Evolutionary conservation across 2,329 filamentous ascomycete genomes (phyloP), one percentile per base, ranked within the genome.

Genomic region (Macrophomina pseudophaseolina): DNA sequence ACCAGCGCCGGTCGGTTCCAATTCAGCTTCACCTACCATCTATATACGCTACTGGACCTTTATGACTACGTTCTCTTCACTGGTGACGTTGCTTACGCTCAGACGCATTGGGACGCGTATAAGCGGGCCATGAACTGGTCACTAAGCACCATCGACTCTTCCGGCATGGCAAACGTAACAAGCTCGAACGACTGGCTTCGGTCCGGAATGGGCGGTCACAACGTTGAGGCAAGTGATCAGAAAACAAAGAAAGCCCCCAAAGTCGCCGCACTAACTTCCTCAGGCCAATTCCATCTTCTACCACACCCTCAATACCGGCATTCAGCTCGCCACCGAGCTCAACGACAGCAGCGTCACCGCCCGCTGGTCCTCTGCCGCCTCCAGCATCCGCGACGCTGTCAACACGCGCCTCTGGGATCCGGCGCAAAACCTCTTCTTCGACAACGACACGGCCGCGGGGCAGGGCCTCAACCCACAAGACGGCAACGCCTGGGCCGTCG

Each of bases 131-230:
- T 85, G 0, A 71, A 77, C 32, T 84, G 78, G 70, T 79, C 81
- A 0, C 68, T 82, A 33, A 71, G 70, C 14, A 78, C 75, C 59
- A 78, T 84, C 12, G 80, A 84, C 66, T 69, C 74, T 0, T 77
- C 75, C 1, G 79, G 80, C 4, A 68, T 85, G 49, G 80, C 82
- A 69, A 84, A 84, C 66, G 78, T 83, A 11, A 84, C 81, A 0
- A 18, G 35, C 30, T 73, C 75, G 1, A 69, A 73, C n/a, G 83
- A 85, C 72, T 84, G 82, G 83, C 73, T 83, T 4, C 18, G 38
- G 2, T 58, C 33, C n/a, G 33, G 35, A n/a, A 42, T 35, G 30
- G 51, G 51, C 0, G 28, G 51, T 1, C 28, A 53, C 32, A 53
- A 53, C 30, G 16, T 35, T 30, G 51, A 53, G 32, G 51, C 12